Evolutionary conservation across 116 monocot species (phyloP).

Genomic region (Cymodocea nodosa): DNA sequence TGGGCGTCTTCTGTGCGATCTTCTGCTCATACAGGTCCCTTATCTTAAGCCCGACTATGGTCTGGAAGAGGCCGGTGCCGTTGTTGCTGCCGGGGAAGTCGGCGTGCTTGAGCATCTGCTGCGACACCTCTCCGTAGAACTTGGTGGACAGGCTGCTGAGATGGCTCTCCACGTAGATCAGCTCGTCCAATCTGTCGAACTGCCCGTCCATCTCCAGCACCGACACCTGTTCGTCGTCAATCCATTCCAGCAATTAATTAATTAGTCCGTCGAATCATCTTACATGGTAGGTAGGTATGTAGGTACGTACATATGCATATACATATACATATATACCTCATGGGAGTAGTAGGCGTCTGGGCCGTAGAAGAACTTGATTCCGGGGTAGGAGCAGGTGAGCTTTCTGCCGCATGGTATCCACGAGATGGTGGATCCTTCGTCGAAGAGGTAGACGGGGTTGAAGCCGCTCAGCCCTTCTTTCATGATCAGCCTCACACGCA

Average conservation of each 20-base stretch:
- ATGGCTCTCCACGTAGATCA: slow-evolving; percentile 88
- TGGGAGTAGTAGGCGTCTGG: slow-evolving; percentile 56
- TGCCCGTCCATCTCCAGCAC: slow-evolving; percentile 89
- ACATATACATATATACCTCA: slow-evolving; percentile 28
- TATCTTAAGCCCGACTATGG: slow-evolving; percentile 71
- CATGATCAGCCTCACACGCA: slow-evolving; percentile 63
- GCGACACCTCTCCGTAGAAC: slow-evolving; percentile 85
- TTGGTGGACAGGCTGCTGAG: slow-evolving; percentile 75
- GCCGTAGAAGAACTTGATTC: slow-evolving; percentile 76
- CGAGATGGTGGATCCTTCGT: slow-evolving; percentile 79
- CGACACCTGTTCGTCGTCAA: slow-evolving; percentile 33
- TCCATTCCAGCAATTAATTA: background rate
- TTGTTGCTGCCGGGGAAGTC: slow-evolving; percentile 90
- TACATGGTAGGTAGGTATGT: too few relatives aligned
- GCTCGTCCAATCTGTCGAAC: slow-evolving; percentile 83
- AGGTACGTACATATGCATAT: background rate
- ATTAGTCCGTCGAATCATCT: too few relatives aligned
- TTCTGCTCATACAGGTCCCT: slow-evolving; percentile 74
- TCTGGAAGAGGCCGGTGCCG: slow-evolving; percentile 81
- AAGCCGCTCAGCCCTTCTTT: slow-evolving; percentile 78
- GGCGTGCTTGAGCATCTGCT: slow-evolving; percentile 75
- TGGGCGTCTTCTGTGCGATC: slow-evolving; percentile 28
- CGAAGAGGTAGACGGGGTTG: slow-evolving; percentile 77
- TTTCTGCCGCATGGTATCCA: slow-evolving; percentile 94
- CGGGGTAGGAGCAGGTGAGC: slow-evolving; percentile 82